These are phyloP conservation scores for Trichosporon sp. DNA, from an alignment of 1,284 basidiomycete genomes.

Conservation along the genomic window DNA sequence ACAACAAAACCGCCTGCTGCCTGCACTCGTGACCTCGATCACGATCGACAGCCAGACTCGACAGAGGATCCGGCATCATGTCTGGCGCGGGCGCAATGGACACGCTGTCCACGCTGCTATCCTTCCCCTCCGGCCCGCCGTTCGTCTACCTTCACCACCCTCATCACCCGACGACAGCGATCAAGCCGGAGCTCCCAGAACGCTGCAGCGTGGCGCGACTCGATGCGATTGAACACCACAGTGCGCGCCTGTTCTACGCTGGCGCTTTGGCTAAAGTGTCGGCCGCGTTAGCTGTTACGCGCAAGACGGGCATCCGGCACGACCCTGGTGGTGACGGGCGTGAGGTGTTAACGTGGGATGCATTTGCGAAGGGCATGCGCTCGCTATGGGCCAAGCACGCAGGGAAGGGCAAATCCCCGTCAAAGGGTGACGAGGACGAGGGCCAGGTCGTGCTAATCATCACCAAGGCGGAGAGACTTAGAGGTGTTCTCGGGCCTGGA, in stretches of 20 bases:
- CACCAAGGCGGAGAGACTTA: constrained; percentile 70
- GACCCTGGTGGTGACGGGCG: constrained; percentile 41
- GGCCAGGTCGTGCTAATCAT: constrained; percentile 64
- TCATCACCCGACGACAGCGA: constrained; percentile 56
- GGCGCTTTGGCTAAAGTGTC: constrained; percentile 66
- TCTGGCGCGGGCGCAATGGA: constrained; percentile 29
- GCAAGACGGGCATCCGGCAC: constrained; percentile 14
- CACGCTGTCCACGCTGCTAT: constrained; percentile 60
- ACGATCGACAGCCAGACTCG: not conserved
- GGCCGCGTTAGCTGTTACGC: constrained; percentile 37
- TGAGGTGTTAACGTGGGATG: constrained; percentile 66
- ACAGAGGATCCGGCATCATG: not conserved
- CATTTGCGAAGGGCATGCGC: constrained; percentile 67
- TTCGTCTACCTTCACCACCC: constrained; percentile 74
- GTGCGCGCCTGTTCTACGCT: constrained; percentile 68
- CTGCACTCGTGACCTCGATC: not conserved
- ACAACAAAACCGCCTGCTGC: constrained; percentile 12
- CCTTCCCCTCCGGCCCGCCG: constrained; percentile 61
- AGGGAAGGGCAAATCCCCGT: constrained; percentile 33
- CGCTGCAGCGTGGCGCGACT: constrained; percentile 57
- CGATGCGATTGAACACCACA: constrained; percentile 69
- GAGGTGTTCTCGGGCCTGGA: constrained; percentile 65
- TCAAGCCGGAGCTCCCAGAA: constrained; percentile 53
- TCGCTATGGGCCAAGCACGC: constrained; percentile 45
- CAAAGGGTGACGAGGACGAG: constrained; percentile 40